Evolutionary conservation across 371 early-diverging fungal species (phyloP), one percentile per base, ranked within the genome.

Genomic region (Circinella minor): DNA sequence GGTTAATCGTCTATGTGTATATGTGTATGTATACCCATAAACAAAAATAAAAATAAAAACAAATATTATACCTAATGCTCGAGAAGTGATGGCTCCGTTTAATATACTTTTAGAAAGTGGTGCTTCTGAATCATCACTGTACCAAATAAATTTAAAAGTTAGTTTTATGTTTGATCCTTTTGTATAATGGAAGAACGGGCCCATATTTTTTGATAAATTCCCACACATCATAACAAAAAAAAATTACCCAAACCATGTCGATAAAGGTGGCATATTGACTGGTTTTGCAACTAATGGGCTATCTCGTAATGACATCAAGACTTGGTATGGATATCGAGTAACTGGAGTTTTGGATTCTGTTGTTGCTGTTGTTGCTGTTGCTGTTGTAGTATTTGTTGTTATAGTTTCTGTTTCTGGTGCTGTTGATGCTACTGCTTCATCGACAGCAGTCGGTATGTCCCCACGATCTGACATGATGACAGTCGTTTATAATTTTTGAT

Each of bases 251-350:
- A 84, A 84, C 86, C 86, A 84, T 46, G 76, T 61, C 43, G 71
- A 74, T 60, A 84, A 67, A 61, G 83, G 75, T 39, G 83, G 86
- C 78, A 86, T 80, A 20, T 71, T 55, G 18, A 78, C 77, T 49
- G 84, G 84, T 62, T 83, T 83, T 47, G 74, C 72, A 43, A 83
- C 86, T 66, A 86, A 78, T 13, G 86, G 86, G 65, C 86, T 86
- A 60, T 83, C 76, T 65, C 81, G 81, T 48, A 86, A 69, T 43
- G 74, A 65, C 49, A 86, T 72, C 63, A 86, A 76, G n/a, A 68
- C 69, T 66, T 83, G 80, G 70, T 77, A 80, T 18, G 86, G 71
- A 74, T 86, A 86, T 37, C 86, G 83, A 55, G 77, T 77, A 34
- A 81, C 67, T 36, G 60, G 43, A 17, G 63, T 17, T 10, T 27